phyloP scores from a whole-genome alignment of 2,329 filamentous ascomycete genomes.

The Pseudopyrenochaeta lycopersici region DNA sequence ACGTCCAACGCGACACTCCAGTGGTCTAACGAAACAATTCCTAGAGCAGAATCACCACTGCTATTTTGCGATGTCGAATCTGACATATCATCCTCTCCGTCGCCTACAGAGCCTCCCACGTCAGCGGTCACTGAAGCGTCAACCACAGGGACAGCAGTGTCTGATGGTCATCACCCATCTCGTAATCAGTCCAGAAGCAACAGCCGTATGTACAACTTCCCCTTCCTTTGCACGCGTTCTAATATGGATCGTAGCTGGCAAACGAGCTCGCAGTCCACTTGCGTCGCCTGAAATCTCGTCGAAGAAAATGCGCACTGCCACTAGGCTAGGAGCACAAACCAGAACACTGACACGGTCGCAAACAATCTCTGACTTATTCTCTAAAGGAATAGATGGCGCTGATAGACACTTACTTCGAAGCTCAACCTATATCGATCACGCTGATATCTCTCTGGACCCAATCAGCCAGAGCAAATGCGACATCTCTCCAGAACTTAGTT shows the following conservation, averaged over 20 bases:
- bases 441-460: neutral
- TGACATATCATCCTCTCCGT: constrained; percentile 20
- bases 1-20: neutral
- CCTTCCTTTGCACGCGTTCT: neutral
- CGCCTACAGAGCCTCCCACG: constrained; percentile 21
- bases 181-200: neutral
- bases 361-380: neutral
- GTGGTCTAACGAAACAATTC: neutral
- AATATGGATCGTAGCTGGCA: constrained; percentile 11
- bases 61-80: constrained; percentile 28
- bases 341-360: neutral
- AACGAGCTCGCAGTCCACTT: constrained; percentile 11
- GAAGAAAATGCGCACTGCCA: constrained; percentile 21
- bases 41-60: constrained; percentile 14
- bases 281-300: constrained; percentile 3
- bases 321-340: constrained; percentile 3
- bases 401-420: constrained; percentile 8
- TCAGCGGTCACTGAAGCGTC: constrained; percentile 20
- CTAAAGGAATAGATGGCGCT: constrained; percentile 7
- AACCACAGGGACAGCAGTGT: constrained; percentile 6
- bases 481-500: constrained; percentile 14
- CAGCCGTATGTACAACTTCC: constrained; percentile 7
- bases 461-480: neutral
- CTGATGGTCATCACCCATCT: neutral
- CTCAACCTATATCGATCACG: constrained; percentile 14